These are phyloP conservation scores for Leccinum arenicola DNA, from an alignment of 768 basidiomycete species.

Conservation along the genomic window DNA sequence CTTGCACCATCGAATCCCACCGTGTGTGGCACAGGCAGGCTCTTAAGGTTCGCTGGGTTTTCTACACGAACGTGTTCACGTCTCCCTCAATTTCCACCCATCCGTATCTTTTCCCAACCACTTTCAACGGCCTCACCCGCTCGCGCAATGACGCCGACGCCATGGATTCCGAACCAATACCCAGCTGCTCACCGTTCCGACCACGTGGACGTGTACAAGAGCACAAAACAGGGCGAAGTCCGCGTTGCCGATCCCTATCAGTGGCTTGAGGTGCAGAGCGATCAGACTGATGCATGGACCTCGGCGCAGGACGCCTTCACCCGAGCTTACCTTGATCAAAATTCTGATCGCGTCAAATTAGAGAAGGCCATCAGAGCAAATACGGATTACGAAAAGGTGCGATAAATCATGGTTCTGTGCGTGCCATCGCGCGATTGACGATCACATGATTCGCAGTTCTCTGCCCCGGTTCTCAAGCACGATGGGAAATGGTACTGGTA, in stretches of 20 bases:
- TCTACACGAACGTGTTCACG: constrained; percentile 8
- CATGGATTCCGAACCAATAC: constrained; percentile 59
- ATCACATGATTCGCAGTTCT: constrained; percentile 45
- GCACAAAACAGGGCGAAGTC: constrained; percentile 58
- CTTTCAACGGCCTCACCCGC: constrained; percentile 11
- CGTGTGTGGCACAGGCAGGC: constrained; percentile 17
- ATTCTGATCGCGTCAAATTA: constrained; percentile 54
- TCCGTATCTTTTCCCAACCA: background rate
- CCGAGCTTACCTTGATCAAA: constrained; percentile 58
- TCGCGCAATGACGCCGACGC: constrained; percentile 37
- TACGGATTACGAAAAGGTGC: constrained; percentile 51
- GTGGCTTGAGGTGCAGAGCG: constrained; percentile 65
- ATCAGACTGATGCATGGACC: constrained; percentile 67
- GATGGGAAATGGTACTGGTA: constrained; percentile 82
- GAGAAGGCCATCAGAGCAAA: constrained; percentile 56
- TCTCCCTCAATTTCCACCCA: constrained; percentile 6
- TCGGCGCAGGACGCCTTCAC: constrained; percentile 59
- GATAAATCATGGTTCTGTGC: background rate
- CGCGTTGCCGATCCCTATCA: constrained; percentile 67
- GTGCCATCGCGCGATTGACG: constrained; percentile 1
- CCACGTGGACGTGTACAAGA: constrained; percentile 67
- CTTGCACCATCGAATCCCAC: constrained; percentile 17
- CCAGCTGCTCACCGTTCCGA: constrained; percentile 64
- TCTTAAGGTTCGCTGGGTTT: constrained; percentile 19
- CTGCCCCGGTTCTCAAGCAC: constrained; percentile 54